Conservation (phyloP, 495 filamentous ascomycete genomes). For the Chaetomium tenue region DNA sequence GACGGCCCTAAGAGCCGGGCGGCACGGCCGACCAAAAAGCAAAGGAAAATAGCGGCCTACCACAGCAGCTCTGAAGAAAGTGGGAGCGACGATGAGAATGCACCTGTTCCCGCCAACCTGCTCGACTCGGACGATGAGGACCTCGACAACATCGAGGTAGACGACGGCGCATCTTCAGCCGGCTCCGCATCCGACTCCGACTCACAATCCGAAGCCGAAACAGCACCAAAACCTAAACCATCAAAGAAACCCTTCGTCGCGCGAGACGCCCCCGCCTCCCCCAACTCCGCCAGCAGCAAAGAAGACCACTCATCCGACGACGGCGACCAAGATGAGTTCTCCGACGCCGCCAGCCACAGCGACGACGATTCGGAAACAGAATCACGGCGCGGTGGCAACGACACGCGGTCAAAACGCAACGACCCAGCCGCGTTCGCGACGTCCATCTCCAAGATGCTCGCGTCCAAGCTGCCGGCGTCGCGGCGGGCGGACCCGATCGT, state of each 20-base stretch:
- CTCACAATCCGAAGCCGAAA: constrained; percentile 33
- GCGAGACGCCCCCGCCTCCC: constrained; percentile 40
- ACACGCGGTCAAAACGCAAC: constrained; percentile 68
- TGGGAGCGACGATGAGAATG: constrained; percentile 42
- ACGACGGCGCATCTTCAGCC: constrained; percentile 42
- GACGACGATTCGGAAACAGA: constrained; percentile 35
- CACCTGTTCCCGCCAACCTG: constrained; percentile 63
- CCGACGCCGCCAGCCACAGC: constrained; percentile 41
- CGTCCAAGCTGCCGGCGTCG: constrained; percentile 75
- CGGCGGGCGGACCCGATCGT: constrained; percentile 85
- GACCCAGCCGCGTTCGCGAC: constrained; percentile 87
- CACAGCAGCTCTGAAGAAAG: constrained; percentile 65
- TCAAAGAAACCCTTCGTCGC: constrained; percentile 31
- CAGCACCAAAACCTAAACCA: constrained; percentile 18
- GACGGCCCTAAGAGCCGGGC: constrained; percentile 56
- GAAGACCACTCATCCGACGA: constrained; percentile 26
- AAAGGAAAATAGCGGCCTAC: constrained; percentile 67
- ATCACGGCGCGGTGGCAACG: constrained; percentile 28
- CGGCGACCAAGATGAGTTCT: constrained; percentile 32
- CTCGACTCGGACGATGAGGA: constrained; percentile 66
- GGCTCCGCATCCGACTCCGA: constrained; percentile 40
- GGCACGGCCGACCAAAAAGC: constrained; percentile 62
- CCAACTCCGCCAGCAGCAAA: constrained; percentile 36
- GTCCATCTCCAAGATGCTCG: constrained; percentile 86
- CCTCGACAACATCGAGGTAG: constrained; percentile 45